Conservation (phyloP, 2,329 filamentous ascomycete species). For the Drechslerella coelobrocha region DNA sequence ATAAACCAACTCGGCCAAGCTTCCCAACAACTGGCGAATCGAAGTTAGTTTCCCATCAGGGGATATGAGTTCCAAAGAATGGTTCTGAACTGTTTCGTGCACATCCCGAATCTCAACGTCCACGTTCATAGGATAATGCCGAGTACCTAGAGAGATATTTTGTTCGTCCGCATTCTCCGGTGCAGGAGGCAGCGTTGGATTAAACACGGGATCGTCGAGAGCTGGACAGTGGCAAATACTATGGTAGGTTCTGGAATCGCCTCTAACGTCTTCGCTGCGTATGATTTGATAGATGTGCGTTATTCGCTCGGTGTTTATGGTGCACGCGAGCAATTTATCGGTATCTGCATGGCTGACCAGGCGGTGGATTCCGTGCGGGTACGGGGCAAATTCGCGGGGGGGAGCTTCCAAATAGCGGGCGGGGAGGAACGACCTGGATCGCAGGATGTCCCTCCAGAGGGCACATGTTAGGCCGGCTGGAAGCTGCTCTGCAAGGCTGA, state of each 20-base stretch:
- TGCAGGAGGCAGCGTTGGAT: background rate
- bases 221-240: background rate
- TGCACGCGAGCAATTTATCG: background rate
- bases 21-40: too few species aligned
- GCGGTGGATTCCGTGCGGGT: background rate
- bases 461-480: background rate
- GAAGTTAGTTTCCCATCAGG: too few species aligned
- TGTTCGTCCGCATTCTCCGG: background rate
- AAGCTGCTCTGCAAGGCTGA: slow-evolving; percentile 8
- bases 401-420: slow-evolving; percentile 5
- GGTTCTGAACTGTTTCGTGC: background rate
- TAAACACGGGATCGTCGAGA: background rate
- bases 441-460: slow-evolving; percentile 3
- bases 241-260: background rate
- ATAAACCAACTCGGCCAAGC: too few species aligned
- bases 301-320: background rate
- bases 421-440: slow-evolving; percentile 4
- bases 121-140: too few species aligned
- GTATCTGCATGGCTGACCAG: background rate
- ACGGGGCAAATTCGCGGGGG: background rate
- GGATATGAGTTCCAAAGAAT: too few species aligned
- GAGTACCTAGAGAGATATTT: background rate
- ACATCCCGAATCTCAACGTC: too few species aligned
- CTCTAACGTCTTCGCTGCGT: background rate
- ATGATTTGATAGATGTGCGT: background rate